Percentiles rank a stretch among this genome's conserved stretches.
These are phyloP conservation scores for Vitis hybrid DNA, from an alignment of 177 flowering plant genomes.

Conservation along the genomic window DNA sequence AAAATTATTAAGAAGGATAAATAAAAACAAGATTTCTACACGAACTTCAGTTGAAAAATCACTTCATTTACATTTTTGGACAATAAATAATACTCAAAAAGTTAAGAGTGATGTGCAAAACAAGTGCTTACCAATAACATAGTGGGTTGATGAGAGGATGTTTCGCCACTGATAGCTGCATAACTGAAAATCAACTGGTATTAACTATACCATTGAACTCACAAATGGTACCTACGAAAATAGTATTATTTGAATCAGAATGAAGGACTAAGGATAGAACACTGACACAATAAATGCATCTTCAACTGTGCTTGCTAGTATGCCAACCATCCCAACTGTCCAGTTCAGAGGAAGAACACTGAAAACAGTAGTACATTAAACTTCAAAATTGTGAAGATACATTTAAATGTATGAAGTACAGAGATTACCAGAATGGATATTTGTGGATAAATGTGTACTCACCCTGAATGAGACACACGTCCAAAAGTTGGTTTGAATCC, in stretches of 20 bases:
- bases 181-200: constrained; percentile 45
- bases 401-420: neutral
- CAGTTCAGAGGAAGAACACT: constrained; percentile 91
- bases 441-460: constrained; percentile 9
- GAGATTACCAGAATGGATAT: neutral
- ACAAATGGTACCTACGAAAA: neutral
- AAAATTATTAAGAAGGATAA: neutral
- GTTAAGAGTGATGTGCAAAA: neutral
- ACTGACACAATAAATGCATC: constrained; percentile 83
- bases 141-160: constrained; percentile 30
- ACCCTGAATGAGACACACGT: constrained; percentile 86
- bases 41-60: too few species aligned
- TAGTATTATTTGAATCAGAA: neutral
- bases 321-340: constrained; percentile 94
- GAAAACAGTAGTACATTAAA: constrained; percentile 15
- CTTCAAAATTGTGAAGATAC: neutral
- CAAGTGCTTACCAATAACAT: constrained; percentile 28
- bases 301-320: constrained; percentile 81
- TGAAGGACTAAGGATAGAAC: constrained; percentile 5
- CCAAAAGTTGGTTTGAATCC: constrained; percentile 91
- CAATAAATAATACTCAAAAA: neutral
- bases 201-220: constrained; percentile 5
- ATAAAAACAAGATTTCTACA: neutral
- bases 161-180: constrained; percentile 72
- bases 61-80: too few species aligned